Base-by-base conservation (phyloP, 257 asterid species). In the Capsicum rhomboideum region DNA sequence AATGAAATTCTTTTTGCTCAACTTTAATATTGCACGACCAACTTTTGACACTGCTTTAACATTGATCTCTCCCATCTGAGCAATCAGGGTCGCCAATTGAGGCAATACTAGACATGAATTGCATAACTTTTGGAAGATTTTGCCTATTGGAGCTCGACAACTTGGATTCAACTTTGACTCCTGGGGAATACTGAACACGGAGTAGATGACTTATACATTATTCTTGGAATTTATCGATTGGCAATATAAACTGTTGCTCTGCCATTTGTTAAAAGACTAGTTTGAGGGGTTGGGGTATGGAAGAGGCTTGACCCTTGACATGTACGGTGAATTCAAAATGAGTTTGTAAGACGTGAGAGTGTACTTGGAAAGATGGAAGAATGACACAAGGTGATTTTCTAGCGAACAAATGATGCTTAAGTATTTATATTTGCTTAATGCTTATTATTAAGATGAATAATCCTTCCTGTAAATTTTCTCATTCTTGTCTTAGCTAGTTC, bases 1-100 rank as follows among this genome's bases (percentile, higher is more conserved):
- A 95, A 95, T 84, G 99, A 94, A 86, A 84, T 95, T 88, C 90
- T 95, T 80, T 90, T 89, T 83, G 95, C 97, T 1, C 97, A 91
- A 78, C 37, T 95, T 34, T 93, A 84, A 84, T 67, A 50, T 26
- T 77, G 26, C 81, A 77, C 50, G 44, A 50, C 16, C 13, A 8
- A n/a, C 40, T 23, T 21, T 58, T 58, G 20, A 49, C 16, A 49
- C 9, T 49, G 44, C 80, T 74, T 26, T 14, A 46, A 46, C 42
- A 75, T 46, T 75, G 61, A 49, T 75, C 81, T 6, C 71, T 28
- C 42, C 71, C 42, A 34, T 34, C 40, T 34, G 40, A 34, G 40
- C 40, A 34, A 34, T 34, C 40, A 26, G 42, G 72, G 42, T 26
- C n/a, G 42, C 68, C 68, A 61, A 11, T 28, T 28, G 42, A 7